Evolutionary conservation across 1,284 basidiomycete species (phyloP).

Genomic region (Tilletia indica): DNA sequence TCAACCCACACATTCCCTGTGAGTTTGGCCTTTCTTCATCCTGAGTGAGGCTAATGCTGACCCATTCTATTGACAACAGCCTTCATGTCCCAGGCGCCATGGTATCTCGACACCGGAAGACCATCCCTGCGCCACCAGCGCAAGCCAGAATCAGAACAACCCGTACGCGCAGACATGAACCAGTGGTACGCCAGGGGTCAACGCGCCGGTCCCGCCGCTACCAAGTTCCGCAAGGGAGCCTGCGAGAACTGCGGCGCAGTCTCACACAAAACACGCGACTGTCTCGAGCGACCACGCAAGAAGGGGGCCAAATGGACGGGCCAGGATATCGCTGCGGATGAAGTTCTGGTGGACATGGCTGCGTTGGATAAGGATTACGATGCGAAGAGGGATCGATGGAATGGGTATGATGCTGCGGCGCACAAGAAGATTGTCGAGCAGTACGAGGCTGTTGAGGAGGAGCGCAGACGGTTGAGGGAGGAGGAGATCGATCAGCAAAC

Average conservation of each 20-base stretch:
- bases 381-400: constrained; percentile 96
- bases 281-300: constrained; percentile 91
- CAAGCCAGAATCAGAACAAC: constrained; percentile 67
- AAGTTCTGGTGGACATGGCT: constrained; percentile 76
- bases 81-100: constrained; percentile 76
- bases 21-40: neutral
- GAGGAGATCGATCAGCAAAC: constrained; percentile 96
- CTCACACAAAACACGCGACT: constrained; percentile 87
- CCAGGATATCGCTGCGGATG: constrained; percentile 86
- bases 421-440: constrained; percentile 87
- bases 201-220: constrained; percentile 81
- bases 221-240: constrained; percentile 94
- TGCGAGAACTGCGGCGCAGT: constrained; percentile 98
- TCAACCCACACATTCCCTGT: constrained; percentile 93
- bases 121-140: constrained; percentile 88
- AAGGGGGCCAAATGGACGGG: constrained; percentile 92
- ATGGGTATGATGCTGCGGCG: constrained; percentile 87
- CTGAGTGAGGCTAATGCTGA: neutral
- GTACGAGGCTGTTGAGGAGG: constrained; percentile 84
- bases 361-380: constrained; percentile 68
- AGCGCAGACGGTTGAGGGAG: constrained; percentile 82
- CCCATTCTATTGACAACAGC: constrained; percentile 19
- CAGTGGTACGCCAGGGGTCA: constrained; percentile 90
- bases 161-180: constrained; percentile 70
- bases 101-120: constrained; percentile 85